Evolutionary conservation across 148 eudicot species (phyloP).

Genomic region (Rheum nobile): DNA sequence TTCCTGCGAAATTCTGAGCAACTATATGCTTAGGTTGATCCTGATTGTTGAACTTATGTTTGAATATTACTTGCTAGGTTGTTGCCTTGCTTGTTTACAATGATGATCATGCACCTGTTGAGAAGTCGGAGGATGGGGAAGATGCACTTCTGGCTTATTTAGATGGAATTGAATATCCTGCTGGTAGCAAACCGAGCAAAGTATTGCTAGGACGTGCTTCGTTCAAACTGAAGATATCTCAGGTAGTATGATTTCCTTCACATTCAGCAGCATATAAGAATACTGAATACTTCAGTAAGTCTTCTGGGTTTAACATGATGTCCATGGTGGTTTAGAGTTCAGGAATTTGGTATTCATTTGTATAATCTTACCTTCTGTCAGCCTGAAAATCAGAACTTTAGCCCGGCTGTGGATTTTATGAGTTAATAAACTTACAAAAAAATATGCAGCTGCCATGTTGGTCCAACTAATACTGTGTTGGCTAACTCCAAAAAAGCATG

Average conservation of each 20-base stretch:
- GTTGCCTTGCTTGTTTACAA: slow-evolving; percentile 72
- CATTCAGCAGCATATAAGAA: background rate
- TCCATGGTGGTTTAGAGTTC: background rate
- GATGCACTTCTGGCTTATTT: slow-evolving; percentile 57
- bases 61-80: slow-evolving; percentile 30
- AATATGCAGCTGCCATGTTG: background rate
- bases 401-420: background rate
- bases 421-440: background rate
- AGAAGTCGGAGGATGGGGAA: slow-evolving; percentile 49
- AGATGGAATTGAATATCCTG: slow-evolving; percentile 60
- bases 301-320: background rate
- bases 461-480: background rate
- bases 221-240: slow-evolving; percentile 68
- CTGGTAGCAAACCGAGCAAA: slow-evolving; percentile 50
- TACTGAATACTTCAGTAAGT: background rate
- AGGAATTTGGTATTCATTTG: background rate
- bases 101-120: slow-evolving; percentile 47
- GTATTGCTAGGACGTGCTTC: slow-evolving; percentile 61
- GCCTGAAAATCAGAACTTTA: background rate
- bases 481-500: background rate
- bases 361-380: background rate
- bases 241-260: slow-evolving; percentile 32
- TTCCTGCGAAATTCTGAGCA: background rate
- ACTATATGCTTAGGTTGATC: background rate
- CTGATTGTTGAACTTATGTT: background rate